Evolutionary conservation across 495 filamentous ascomycete species (phyloP), one percentile per base, ranked within the genome.

Genomic region (Penicillium roqueforti): DNA sequence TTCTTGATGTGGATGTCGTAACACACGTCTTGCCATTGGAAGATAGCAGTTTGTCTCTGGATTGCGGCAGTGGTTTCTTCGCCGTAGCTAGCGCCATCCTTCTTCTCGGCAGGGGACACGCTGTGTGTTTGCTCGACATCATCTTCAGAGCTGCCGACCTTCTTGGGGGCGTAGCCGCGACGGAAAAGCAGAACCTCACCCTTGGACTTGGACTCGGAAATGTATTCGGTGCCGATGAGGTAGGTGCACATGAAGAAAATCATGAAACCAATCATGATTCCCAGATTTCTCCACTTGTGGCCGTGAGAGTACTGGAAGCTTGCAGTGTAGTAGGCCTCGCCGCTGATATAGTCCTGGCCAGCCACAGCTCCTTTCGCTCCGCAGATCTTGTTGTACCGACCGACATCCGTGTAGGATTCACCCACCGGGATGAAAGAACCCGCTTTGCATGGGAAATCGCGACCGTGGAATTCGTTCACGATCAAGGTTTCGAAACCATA

Each of bases 1-100:
- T 71, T 76, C 58, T 86, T 78, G 65, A 81, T 80, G 22, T 82
- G 81, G 43, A 89, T 84, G 14, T 81, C 81, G 62, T 91, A 92
- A 63, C 80, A 83, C 23, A 95, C 81, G 56, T 87, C 79, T 62
- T 89, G 81, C 87, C 86, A 92, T n/a, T 88, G 89, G 64, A 92
- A 83, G 47, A 92, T 82, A 45, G 86, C 85, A 13, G 68, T 72
- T 54, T 77, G 72, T 26, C 79, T 82, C 63, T 89, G 83, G 25
- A 85, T 80, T 10, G 44, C 62, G 37, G 72, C 69, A 39, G 74
- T 70, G 13, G 46, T 59, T 14, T 63, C 57, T 18, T 62, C 47
- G 16, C 26, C 53, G 39, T 51, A 68, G 46, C 79, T 68, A 3
- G 73, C 66, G 43, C 79, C 72, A 23, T 74, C 71, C 18, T 74